A percentile compares a stretch with the other conserved stretches of the same genome.
Evolutionary conservation across 2,329 filamentous ascomycete species (phyloP).

Genomic region (Nigrograna mackinnonii): DNA sequence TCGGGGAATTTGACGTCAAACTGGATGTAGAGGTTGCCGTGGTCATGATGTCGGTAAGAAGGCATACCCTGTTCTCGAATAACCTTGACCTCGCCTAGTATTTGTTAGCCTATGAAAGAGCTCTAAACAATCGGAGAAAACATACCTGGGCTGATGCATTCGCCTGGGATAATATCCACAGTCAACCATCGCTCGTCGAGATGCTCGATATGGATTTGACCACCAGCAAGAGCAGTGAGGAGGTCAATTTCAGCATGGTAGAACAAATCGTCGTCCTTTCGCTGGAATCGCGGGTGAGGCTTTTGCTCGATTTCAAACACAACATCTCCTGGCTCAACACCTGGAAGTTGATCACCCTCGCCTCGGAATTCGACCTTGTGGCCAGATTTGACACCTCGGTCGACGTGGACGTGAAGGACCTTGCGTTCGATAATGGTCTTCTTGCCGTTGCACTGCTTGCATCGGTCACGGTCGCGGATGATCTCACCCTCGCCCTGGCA

Average conservation of each 20-base stretch:
- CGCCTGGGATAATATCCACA: slow-evolving; percentile 88
- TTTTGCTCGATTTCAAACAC: slow-evolving; percentile 99
- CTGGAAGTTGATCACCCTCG: slow-evolving; percentile 94
- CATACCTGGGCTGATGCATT: slow-evolving; percentile 91
- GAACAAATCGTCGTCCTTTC: slow-evolving; percentile 94
- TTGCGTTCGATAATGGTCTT: slow-evolving; percentile 98
- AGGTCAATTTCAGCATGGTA: slow-evolving; percentile 96
- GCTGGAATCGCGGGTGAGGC: slow-evolving; percentile 92
- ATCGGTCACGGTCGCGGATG: slow-evolving; percentile 95
- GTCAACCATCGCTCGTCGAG: slow-evolving; percentile 96
- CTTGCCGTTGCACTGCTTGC: slow-evolving; percentile 95
- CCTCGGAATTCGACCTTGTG: slow-evolving; percentile 97
- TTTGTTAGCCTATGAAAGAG: slow-evolving; percentile 17
- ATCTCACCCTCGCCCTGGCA: slow-evolving; percentile 97
- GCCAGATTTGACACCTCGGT: slow-evolving; percentile 88
- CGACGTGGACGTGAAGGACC: slow-evolving; percentile 96
- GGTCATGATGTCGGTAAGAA: slow-evolving; percentile 90
- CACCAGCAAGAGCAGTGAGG: slow-evolving; percentile 90
- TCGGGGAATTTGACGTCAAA: slow-evolving; percentile 97
- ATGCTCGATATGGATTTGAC: slow-evolving; percentile 90
- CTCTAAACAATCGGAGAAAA: slow-evolving; percentile 14
- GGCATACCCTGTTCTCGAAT: slow-evolving; percentile 98
- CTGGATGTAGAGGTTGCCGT: slow-evolving; percentile 94
- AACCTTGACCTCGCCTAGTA: slow-evolving; percentile 83
- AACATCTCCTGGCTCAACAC: slow-evolving; percentile 91